These are phyloP conservation scores for Botrytis galanthina DNA, from an alignment of 2,329 filamentous ascomycete species.

Conservation along the genomic window DNA sequence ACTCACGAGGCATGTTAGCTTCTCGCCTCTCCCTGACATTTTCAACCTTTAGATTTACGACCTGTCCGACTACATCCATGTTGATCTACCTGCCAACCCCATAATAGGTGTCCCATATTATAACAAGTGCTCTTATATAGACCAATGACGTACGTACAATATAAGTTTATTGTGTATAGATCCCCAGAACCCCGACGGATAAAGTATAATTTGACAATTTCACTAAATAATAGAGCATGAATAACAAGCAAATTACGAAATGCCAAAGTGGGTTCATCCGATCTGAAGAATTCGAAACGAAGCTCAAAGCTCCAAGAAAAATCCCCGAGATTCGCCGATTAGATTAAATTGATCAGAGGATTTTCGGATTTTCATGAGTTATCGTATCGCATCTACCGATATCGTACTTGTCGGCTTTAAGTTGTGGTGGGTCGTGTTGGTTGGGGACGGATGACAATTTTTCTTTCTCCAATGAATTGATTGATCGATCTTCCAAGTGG, in stretches of 20 bases:
- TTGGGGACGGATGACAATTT: background rate
- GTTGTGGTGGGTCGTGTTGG: background rate
- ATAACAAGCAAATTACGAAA: conserved; percentile 7
- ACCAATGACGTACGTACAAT: conserved; percentile 11
- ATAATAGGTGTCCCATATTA: conserved; percentile 7
- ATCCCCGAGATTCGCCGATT: conserved; percentile 12
- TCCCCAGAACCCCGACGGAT: background rate
- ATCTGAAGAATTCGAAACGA: background rate
- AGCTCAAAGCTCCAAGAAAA: background rate
- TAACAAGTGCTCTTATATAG: background rate
- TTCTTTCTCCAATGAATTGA: background rate
- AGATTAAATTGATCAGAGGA: conserved; percentile 11
- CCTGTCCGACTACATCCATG: background rate
- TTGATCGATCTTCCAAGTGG: conserved; percentile 7
- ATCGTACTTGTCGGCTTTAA: conserved; percentile 8
- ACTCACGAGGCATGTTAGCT: background rate
- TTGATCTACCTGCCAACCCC: background rate
- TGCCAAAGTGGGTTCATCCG: conserved; percentile 8
- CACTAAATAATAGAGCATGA: conserved; percentile 2
- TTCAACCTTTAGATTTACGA: background rate
- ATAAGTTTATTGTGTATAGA: background rate
- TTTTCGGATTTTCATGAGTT: background rate
- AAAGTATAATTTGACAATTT: background rate
- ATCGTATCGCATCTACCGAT: background rate
- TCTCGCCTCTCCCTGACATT: background rate